Percentiles rank a stretch among this genome's conserved stretches.
phyloP scores from a whole-genome alignment of 192 early-diverging fungal species.

The Diversispora eburnea region DNA sequence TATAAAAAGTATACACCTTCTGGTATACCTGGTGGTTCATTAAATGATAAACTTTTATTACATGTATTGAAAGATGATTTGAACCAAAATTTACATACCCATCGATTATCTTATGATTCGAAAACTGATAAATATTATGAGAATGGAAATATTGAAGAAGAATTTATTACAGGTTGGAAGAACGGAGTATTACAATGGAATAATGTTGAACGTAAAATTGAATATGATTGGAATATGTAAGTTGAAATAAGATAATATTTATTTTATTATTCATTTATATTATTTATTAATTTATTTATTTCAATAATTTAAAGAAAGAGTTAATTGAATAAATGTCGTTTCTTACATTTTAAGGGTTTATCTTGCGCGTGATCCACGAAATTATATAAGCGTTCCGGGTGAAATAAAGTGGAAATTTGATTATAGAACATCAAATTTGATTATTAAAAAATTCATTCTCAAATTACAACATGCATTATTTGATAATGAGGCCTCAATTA shows the following conservation, averaged over 20 bases:
- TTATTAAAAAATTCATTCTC: neutral
- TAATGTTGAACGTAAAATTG: neutral
- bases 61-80: neutral
- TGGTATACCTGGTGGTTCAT: neutral
- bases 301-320: neutral
- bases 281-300: neutral
- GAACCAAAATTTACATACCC: neutral
- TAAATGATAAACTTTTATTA: neutral
- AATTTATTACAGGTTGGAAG: neutral
- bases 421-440: neutral
- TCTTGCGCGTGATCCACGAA: neutral
- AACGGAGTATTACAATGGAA: neutral
- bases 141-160: neutral
- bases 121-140: neutral
- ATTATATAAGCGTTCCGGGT: neutral
- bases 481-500: neutral
- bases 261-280: too few species aligned
- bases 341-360: neutral
- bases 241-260: too few species aligned
- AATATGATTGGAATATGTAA: neutral
- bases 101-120: neutral
- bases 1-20: too few species aligned
- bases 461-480: neutral
- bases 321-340: too few species aligned
- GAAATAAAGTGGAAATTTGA: constrained; percentile 8